Base-by-base conservation (phyloP, 139 green algal genomes). In the Microglena sp. region DNA sequence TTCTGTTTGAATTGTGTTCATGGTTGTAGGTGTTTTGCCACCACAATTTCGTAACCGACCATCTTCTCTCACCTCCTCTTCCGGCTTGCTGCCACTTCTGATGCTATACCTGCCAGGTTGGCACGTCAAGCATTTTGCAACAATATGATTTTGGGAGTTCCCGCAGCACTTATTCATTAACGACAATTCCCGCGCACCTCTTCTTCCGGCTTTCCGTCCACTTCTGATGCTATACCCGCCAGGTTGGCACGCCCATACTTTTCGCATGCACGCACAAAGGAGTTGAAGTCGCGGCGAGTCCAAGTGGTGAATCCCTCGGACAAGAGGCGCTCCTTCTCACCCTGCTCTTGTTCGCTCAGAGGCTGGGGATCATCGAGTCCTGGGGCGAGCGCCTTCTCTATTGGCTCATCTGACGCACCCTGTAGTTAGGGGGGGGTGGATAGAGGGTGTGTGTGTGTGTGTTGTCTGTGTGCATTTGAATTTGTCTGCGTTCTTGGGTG, bases 191-290 rank as follows among this genome's bases (percentile, higher is more conserved):
- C 64, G 7, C 76, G 55, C 26, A 95, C 89, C 72, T 97, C 92
- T 40, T 91, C 86, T 68, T 89, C 77, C 8, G 71, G 92, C 82
- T 98, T 98, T 62, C 86, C 86, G 59, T 98, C 91, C 2, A 99
- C 77, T 69, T 99, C 93, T 1, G 57, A 65, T 3, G 90, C 80
- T 30, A 99, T 91, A 43, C 80, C 77, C 0, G 69, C 50, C 29
- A 97, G 45, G 27, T 87, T 77, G 26, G 82, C 64, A 33, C 94
- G 82, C 4, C 94, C 94, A 58, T 90, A 88, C 75, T 87, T 92
- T 79, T 98, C 94, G 60, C 84, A 94, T 3, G 86, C 87, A 32
- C 89, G 81, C 56, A 93, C 72, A 72, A 99, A 99, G 21, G 85
- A 74, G 57, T 91, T 89, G 81, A 97, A 99, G 73, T 99, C 94